Evolutionary conservation across 345 rosid genomes (phyloP), one percentile per base, ranked within the genome.

Genomic region (Chamaenerion angustifolium): DNA sequence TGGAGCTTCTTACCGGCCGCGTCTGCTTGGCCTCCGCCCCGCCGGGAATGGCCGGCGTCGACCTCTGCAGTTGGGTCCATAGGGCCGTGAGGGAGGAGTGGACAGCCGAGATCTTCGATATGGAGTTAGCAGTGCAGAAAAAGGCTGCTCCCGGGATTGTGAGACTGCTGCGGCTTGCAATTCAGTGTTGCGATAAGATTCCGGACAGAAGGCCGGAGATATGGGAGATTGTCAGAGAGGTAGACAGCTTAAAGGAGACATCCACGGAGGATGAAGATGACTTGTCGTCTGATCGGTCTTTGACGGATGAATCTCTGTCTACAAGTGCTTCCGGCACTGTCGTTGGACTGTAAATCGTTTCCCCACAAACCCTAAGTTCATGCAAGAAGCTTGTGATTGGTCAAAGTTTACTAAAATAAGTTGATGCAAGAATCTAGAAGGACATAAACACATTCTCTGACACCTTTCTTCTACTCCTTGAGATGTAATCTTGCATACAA

Each of bases 31-130:
- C 64, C 42, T 63, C 75, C 1, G 76, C 84, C 27, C 78, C 83
- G 4, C 64, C 74, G 1, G 88, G 78, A 21, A 40, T 54, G 51
- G 51, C 61, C 19, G 74, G 76, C 6, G 75, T 66, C 11, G 79
- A 81, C 45, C 80, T 78, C 3, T 42, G 65, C 54, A 73, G 66
- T 14, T 78, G 82, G 88, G 80, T 81, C 48, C 63, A 69, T 37
- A 31, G 75, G 54, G 84, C 88, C 0, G 78, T 76, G 4, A 71
- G 79, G 43, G 88, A 81, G 54, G 84, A 78, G 54, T 78, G 84
- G 84, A 76, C 80, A 6, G 74, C 71, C 0, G 81, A 77, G 78
- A 73, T 81, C 16, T 69, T 75, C n/a, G 82, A 79, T 40, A 10
- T 35, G 6, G 86, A 79, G 65, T 64, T 79, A 51, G 57, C 71